Base-by-base conservation (phyloP, 805 yeast genomes). In the Starmerella gropengiesseri region DNA sequence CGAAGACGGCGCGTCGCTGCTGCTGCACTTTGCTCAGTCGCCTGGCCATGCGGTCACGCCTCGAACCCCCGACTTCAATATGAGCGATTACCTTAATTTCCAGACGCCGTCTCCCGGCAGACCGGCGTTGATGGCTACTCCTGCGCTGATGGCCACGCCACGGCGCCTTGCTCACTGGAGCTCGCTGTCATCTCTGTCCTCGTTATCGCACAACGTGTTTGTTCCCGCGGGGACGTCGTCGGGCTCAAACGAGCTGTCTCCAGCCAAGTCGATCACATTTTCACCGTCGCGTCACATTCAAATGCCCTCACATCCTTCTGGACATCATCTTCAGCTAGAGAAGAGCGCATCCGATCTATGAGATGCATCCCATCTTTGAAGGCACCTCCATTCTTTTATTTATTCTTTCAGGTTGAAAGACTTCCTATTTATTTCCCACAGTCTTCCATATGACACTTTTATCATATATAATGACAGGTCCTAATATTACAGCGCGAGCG, bases 11-110 rank as follows among this genome's bases (percentile, higher is more conserved):
- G 94, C 93, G 1, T 89, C 80, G 58, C 63, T 84, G 47, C 68
- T 84, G 48, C 72, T 84, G 74, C 84, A 74, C 60, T 65, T 84
- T 52, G 93, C 94, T 2, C 80, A 87, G 6, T 81, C 91, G 7
- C 94, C 94, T 1, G 47, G 65, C 48, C 55, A 64, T 30, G 39
- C 31, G 12, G 39, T 27, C 12, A 52, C 64, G 31, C 59, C 68
- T 23, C 58, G 53, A 14, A 53, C 66, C 19, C 65, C 63, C 19
- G 63, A 58, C 37, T 82, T 83, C 64, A 82, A 83, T 60, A 75
- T 83, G 77, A 78, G 75, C 56, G 94, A 83, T 57, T 83, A 81
- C 58, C 80, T 84, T 29, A 80, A 83, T 56, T 69, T 81, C 49
- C 78, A 78, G 57, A 77, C 87, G 1, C 91, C 91, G 3, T 75